A percentile compares a stretch with the other conserved stretches of the same genome.
These are phyloP conservation scores for Exophiala calicioides DNA, from an alignment of 2,329 filamentous ascomycete species.

Conservation along the genomic window DNA sequence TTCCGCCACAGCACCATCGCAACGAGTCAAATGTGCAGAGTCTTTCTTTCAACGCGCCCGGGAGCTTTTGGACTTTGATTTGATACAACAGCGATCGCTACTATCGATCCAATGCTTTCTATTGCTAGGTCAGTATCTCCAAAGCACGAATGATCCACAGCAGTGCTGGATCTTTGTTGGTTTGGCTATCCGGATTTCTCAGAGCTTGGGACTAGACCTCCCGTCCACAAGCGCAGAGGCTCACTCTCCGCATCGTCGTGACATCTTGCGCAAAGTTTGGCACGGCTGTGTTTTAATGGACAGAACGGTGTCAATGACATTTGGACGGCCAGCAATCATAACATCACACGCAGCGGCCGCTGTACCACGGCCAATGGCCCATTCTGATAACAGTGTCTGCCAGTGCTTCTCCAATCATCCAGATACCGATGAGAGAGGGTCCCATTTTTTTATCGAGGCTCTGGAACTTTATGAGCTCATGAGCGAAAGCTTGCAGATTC, in stretches of 20 bases:
- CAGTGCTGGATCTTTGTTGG: constrained; percentile 55
- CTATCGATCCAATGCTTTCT: constrained; percentile 51
- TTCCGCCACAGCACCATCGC: constrained; percentile 42
- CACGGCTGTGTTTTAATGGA: constrained; percentile 43
- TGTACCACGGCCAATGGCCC: constrained; percentile 13
- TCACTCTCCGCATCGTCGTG: constrained; percentile 31
- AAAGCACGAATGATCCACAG: constrained; percentile 51
- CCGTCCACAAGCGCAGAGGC: constrained; percentile 39
- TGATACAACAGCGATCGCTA: constrained; percentile 43
- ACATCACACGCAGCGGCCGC: constrained; percentile 13
- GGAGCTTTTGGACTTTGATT: constrained; percentile 44
- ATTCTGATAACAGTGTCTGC: constrained; percentile 2
- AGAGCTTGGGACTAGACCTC: constrained; percentile 50
- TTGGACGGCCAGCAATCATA: constrained; percentile 18
- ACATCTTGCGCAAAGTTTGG: constrained; percentile 34
- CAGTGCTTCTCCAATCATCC: not conserved
- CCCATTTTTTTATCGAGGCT: constrained; percentile 21
- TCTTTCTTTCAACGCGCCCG: constrained; percentile 48
- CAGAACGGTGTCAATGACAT: constrained; percentile 21
- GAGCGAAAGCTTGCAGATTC: constrained; percentile 13
- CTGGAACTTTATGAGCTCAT: constrained; percentile 17
- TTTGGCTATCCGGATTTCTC: constrained; percentile 49
- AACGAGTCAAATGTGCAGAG: constrained; percentile 45
- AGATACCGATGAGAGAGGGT: too few species aligned
- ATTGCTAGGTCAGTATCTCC: constrained; percentile 52